Conservation (phyloP, 2,329 filamentous ascomycete genomes). For the Pleoardoris graminearum region DNA sequence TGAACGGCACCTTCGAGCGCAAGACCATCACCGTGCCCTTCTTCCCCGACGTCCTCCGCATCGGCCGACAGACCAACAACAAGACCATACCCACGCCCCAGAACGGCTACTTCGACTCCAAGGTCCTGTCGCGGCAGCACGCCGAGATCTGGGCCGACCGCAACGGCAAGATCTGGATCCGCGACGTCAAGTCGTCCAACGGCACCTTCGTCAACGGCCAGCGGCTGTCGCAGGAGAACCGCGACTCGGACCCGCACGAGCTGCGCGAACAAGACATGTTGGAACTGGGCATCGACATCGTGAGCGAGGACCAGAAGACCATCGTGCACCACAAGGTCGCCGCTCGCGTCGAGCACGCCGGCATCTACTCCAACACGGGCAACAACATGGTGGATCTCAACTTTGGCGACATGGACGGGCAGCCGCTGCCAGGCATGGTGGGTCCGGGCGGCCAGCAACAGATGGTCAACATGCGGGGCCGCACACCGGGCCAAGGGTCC, state of each 20-base stretch:
- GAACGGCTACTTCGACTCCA: conserved; percentile 98
- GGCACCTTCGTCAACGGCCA: conserved; percentile 96
- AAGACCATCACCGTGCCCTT: conserved; percentile 95
- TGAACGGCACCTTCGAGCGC: conserved; percentile 95
- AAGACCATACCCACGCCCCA: conserved; percentile 88
- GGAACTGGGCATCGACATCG: conserved; percentile 96
- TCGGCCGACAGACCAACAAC: conserved; percentile 94
- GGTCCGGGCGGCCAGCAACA: conserved; percentile 67
- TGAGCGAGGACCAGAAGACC: conserved; percentile 97
- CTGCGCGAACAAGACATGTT: conserved; percentile 88
- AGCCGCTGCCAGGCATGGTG: conserved; percentile 69
- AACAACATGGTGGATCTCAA: conserved; percentile 84
- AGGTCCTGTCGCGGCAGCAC: conserved; percentile 93
- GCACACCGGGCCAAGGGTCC: conserved; percentile 59
- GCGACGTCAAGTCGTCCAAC: conserved; percentile 97
- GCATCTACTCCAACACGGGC: conserved; percentile 69
- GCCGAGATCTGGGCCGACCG: conserved; percentile 93
- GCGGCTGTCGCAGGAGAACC: conserved; percentile 87
- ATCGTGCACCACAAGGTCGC: conserved; percentile 98
- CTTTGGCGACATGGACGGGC: conserved; percentile 86
- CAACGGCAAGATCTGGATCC: conserved; percentile 87
- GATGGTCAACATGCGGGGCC: conserved; percentile 67
- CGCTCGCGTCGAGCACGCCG: conserved; percentile 93
- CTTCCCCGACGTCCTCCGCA: conserved; percentile 88
- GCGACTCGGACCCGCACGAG: conserved; percentile 94